These are phyloP conservation scores for Huntiella abstrusa DNA, from an alignment of 2,329 filamentous ascomycete species.

Conservation along the genomic window DNA sequence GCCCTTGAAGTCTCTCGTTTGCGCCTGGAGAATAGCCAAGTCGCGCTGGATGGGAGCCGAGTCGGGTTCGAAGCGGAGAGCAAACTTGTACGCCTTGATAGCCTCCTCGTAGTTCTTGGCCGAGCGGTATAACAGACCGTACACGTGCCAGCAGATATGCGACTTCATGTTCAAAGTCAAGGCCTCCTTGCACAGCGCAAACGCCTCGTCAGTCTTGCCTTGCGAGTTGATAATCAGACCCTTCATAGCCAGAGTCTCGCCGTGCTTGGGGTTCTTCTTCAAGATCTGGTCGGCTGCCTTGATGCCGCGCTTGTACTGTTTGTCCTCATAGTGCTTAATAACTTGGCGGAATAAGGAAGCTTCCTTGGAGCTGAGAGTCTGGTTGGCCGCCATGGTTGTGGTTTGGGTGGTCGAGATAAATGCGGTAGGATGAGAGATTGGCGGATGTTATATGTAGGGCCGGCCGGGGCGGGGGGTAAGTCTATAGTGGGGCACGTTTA, in stretches of 20 bases:
- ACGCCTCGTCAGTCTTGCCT: conserved; percentile 85
- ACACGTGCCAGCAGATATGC: conserved; percentile 98
- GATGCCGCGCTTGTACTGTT: conserved; percentile 88
- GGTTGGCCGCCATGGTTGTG: conserved; percentile 43
- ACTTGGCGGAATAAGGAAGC: conserved; percentile 83
- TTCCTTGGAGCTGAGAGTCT: conserved; percentile 59
- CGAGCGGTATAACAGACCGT: conserved; percentile 78
- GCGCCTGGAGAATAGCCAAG: conserved; percentile 77
- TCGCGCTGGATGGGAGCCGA: conserved; percentile 88
- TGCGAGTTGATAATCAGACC: conserved; percentile 87
- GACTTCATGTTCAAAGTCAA: conserved; percentile 96
- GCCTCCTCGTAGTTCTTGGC: conserved; percentile 98
- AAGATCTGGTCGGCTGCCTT: conserved; percentile 95
- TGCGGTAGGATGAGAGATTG: no score
- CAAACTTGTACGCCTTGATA: conserved; percentile 97
- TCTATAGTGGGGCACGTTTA: no score
- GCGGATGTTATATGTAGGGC: no score
- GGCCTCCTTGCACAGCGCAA: conserved; percentile 78
- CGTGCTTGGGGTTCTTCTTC: conserved; percentile 86
- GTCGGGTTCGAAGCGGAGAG: conserved; percentile 80
- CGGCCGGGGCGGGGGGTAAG: no score
- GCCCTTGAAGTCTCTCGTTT: conserved; percentile 89
- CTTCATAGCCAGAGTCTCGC: conserved; percentile 98
- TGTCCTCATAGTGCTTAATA: conserved; percentile 91
- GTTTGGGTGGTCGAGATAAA: conserved; percentile 11